Evolutionary conservation across 2,329 filamentous ascomycete genomes (phyloP).

Genomic region (Uncinocarpus reesii): DNA sequence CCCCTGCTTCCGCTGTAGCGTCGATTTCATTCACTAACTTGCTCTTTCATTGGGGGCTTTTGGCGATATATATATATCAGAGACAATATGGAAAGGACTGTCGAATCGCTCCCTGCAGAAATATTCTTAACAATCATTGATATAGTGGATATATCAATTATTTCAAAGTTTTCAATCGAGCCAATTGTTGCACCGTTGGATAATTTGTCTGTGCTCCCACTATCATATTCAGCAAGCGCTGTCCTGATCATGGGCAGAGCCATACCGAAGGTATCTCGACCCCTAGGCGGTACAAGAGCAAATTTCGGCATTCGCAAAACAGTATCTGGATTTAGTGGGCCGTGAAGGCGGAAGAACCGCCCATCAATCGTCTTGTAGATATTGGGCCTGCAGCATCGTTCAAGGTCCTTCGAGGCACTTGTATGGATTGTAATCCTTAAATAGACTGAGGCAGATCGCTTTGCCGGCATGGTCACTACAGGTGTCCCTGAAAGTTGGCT

Average conservation of each 20-base stretch:
- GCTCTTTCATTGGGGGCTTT: neutral
- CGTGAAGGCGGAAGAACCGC: slow-evolving; percentile 41
- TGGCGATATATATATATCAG: neutral
- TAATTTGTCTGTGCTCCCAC: neutral
- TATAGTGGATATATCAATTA: neutral
- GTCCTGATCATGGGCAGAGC: slow-evolving; percentile 14
- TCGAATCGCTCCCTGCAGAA: slow-evolving; percentile 4
- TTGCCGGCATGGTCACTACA: slow-evolving; percentile 21
- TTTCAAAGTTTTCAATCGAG: neutral
- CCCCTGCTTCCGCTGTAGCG: slow-evolving; percentile 38
- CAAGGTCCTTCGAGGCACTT: neutral
- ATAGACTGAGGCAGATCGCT: neutral
- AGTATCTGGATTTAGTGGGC: slow-evolving; percentile 21
- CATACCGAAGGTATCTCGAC: slow-evolving; percentile 30
- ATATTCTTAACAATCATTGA: slow-evolving; percentile 1
- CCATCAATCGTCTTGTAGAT: slow-evolving; percentile 41
- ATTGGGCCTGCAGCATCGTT: slow-evolving; percentile 32
- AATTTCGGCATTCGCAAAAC: slow-evolving; percentile 3
- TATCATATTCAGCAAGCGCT: neutral
- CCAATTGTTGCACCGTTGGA: neutral
- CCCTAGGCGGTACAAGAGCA: neutral
- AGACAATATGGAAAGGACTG: slow-evolving; percentile 1
- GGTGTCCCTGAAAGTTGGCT: slow-evolving; percentile 13
- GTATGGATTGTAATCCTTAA: slow-evolving; percentile 1
- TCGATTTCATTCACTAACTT: neutral